These are phyloP conservation scores for Amanita brunnescens DNA, from an alignment of 768 basidiomycete species.

Conservation along the genomic window DNA sequence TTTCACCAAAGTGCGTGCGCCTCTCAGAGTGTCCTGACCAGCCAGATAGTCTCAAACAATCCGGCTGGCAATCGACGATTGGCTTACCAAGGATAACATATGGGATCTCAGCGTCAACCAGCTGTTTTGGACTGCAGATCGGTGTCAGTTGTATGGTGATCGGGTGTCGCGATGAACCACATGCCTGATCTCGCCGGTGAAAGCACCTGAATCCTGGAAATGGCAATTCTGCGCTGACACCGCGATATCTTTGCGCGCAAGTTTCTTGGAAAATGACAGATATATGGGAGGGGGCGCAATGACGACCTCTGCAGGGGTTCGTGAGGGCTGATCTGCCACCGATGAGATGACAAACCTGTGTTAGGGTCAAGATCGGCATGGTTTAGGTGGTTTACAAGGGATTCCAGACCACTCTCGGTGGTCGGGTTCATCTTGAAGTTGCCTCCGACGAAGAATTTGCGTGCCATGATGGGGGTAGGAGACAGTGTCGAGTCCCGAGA, in stretches of 20 bases:
- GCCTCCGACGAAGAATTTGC: constrained; percentile 90
- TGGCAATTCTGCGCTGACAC: constrained; percentile 92
- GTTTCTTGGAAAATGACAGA: constrained; percentile 61
- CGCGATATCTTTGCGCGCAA: constrained; percentile 57
- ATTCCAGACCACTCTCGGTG: constrained; percentile 51
- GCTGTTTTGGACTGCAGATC: constrained; percentile 53
- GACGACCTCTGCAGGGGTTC: constrained; percentile 65
- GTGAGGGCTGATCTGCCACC: neutral
- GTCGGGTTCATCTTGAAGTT: constrained; percentile 98
- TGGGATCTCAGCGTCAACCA: constrained; percentile 77
- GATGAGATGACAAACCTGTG: constrained; percentile 47
- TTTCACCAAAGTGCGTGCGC: constrained; percentile 86
- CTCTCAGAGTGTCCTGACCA: constrained; percentile 87
- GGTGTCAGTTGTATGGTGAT: constrained; percentile 18
- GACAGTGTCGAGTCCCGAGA: too few species aligned
- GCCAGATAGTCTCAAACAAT: neutral
- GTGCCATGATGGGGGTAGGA: constrained; percentile 36
- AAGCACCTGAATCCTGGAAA: constrained; percentile 78
- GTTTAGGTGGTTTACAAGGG: constrained; percentile 67
- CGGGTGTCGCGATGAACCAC: constrained; percentile 11
- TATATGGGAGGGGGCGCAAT: constrained; percentile 89
- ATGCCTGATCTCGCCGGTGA: constrained; percentile 94
- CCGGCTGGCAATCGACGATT: constrained; percentile 2
- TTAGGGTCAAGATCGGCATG: constrained; percentile 66
- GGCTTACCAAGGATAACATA: constrained; percentile 83